Conservation (phyloP, 495 filamentous ascomycete species). For the Bombardia bombarda region DNA sequence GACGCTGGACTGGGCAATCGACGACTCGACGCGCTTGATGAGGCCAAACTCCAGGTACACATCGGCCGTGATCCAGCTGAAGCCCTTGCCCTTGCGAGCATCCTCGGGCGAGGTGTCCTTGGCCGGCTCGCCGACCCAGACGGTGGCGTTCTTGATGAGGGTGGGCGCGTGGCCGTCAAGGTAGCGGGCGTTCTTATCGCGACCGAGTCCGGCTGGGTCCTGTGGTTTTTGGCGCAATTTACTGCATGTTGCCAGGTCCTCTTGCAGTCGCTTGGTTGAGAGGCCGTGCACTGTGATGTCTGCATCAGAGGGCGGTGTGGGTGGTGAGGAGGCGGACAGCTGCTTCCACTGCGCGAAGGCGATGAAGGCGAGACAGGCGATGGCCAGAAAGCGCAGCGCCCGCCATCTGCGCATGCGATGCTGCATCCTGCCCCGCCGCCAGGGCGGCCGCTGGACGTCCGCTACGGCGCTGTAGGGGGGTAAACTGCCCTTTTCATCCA, state of each 20-base stretch:
- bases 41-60: constrained; percentile 42
- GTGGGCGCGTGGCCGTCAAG: constrained; percentile 38
- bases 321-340: constrained; percentile 13
- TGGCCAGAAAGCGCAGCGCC: constrained; percentile 22
- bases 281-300: constrained; percentile 15
- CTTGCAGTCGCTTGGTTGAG: constrained; percentile 31
- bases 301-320: neutral
- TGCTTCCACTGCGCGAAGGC: constrained; percentile 42
- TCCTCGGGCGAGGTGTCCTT: constrained; percentile 31
- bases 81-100: constrained; percentile 37
- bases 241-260: constrained; percentile 31
- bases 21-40: constrained; percentile 31
- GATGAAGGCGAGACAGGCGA: constrained; percentile 35
- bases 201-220: constrained; percentile 36
- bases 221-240: constrained; percentile 32
- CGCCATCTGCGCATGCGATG: constrained; percentile 29
- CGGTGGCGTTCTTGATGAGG: constrained; percentile 42
- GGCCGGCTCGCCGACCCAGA: constrained; percentile 46
- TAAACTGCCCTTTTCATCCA: constrained; percentile 17
- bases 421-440: constrained; percentile 15
- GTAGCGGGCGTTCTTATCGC: constrained; percentile 40
- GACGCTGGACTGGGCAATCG: constrained; percentile 24
- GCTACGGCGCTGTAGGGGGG: constrained; percentile 14
- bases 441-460: constrained; percentile 4
- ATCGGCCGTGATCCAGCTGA: constrained; percentile 34